Evolutionary conservation across 2,329 filamentous ascomycete genomes (phyloP).

Genomic region (Coniochaeta ligniaria): DNA sequence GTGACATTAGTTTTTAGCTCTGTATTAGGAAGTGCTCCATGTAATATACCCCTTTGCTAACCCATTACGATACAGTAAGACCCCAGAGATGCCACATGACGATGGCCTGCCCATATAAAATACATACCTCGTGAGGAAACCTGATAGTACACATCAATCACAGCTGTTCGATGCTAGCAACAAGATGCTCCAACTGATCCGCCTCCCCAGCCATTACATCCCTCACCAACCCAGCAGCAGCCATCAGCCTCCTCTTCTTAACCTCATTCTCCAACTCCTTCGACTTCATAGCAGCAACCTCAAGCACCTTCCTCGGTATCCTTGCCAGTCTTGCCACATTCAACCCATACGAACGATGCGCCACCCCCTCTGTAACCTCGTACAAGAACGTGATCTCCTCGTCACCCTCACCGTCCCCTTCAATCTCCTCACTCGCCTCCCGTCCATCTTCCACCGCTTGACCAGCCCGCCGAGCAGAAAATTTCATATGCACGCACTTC

Average conservation of each 20-base stretch:
- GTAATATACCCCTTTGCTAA: background rate
- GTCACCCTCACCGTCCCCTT: slow-evolving; percentile 39
- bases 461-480: slow-evolving; percentile 41
- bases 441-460: background rate
- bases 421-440: slow-evolving; percentile 11
- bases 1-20: background rate
- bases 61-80: background rate
- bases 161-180: slow-evolving; percentile 53
- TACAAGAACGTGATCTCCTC: slow-evolving; percentile 92
- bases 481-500: slow-evolving; percentile 91
- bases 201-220: slow-evolving; percentile 29
- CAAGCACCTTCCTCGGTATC: slow-evolving; percentile 69
- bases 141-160: slow-evolving; percentile 23
- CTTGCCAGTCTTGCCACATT: slow-evolving; percentile 86
- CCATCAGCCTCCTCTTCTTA: slow-evolving; percentile 52
- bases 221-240: slow-evolving; percentile 33
- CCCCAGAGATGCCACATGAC: background rate
- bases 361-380: slow-evolving; percentile 83
- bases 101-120: background rate
- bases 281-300: slow-evolving; percentile 74
- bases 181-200: slow-evolving; percentile 43
- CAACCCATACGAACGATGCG: slow-evolving; percentile 87
- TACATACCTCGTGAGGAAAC: background rate
- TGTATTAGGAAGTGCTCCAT: background rate
- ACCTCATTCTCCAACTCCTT: slow-evolving; percentile 71